Conservation (phyloP, 495 filamentous ascomycete species). For the Penicillium cataractarum region DNA sequence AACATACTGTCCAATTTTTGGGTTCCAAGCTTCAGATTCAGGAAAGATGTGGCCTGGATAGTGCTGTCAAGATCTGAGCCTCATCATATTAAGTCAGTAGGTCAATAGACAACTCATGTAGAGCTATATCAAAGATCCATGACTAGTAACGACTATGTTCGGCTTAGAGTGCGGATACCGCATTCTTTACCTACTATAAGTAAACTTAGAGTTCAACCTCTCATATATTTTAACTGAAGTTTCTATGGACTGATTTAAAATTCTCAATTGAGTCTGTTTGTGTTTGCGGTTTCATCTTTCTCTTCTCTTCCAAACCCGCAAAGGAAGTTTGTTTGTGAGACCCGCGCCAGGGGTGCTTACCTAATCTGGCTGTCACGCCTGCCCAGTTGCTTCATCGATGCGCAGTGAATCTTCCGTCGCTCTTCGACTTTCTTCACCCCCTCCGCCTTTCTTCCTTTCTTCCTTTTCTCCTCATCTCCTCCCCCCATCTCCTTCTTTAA, state of each 20-base stretch:
- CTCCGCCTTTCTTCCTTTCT: constrained; percentile 29
- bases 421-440: constrained; percentile 25
- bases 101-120: no score
- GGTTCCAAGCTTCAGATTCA: no score
- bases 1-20: no score
- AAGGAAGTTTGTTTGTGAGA: constrained; percentile 1
- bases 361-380: constrained; percentile 29
- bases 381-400: constrained; percentile 25
- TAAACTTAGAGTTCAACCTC: background rate
- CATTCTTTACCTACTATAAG: background rate
- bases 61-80: no score
- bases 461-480: constrained; percentile 22
- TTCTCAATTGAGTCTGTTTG: background rate
- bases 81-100: no score
- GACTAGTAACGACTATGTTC: no score
- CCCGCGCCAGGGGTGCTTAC: constrained; percentile 35
- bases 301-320: background rate
- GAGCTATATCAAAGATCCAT: no score
- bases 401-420: constrained; percentile 27
- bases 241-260: background rate
- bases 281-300: background rate
- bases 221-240: no score
- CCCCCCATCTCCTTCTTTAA: constrained; percentile 11
- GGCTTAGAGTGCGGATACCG: background rate
- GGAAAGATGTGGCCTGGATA: no score